Conservation (phyloP, 441 rosid genomes). For the Populus hybrid region DNA sequence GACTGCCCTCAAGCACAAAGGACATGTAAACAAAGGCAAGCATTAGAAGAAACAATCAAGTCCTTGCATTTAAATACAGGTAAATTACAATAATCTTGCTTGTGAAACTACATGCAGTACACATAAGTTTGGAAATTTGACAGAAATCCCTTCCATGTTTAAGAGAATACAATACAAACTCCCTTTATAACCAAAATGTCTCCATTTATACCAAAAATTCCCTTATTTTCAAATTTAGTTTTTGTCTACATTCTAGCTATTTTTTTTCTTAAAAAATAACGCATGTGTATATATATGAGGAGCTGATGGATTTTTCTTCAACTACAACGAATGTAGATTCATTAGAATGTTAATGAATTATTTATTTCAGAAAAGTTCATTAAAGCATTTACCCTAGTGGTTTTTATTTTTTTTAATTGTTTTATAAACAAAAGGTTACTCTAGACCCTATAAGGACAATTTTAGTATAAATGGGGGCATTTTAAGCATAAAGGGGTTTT, state of each 20-base stretch:
- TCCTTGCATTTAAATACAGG: not conserved
- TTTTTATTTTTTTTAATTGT: too few relatives aligned
- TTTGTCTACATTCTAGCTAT: too few relatives aligned
- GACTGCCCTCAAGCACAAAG: constrained; percentile 7
- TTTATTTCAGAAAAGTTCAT: not conserved
- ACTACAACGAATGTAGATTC: too few relatives aligned
- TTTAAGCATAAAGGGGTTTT: not conserved
- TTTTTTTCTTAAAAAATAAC: too few relatives aligned
- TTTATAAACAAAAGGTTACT: not conserved
- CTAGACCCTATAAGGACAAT: not conserved
- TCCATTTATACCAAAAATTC: too few relatives aligned
- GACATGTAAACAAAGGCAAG: constrained; percentile 7
- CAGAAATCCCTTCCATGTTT: not conserved
- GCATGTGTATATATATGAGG: not conserved
- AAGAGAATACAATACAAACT: not conserved
- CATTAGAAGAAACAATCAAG: constrained; percentile 8
- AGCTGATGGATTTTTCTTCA: too few relatives aligned
- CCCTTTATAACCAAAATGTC: not conserved
- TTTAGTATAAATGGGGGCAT: not conserved
- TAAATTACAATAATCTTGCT: not conserved
- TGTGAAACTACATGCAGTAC: not conserved
- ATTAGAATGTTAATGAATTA: not conserved
- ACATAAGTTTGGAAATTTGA: not conserved
- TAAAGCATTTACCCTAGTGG: not conserved
- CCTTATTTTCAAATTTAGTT: too few relatives aligned